These are phyloP conservation scores for Scheffersomyces illinoinensis DNA, from an alignment of 1,139 yeast genomes.

Conservation along the genomic window DNA sequence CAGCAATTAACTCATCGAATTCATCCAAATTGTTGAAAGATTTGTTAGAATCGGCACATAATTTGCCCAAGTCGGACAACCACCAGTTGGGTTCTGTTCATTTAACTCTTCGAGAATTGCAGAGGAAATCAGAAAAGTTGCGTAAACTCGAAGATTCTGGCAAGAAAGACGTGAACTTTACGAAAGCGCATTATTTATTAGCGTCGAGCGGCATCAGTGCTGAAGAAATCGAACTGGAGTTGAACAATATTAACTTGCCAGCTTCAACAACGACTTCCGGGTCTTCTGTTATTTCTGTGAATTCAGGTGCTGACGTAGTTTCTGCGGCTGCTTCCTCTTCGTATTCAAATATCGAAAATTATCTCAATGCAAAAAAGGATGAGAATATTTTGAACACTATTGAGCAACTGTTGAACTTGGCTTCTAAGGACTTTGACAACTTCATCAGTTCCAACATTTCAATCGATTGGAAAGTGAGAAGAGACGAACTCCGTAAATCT, in stretches of 20 bases:
- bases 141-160: constrained; percentile 44
- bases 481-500: constrained; percentile 68
- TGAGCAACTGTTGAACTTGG: constrained; percentile 72
- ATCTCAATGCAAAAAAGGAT: constrained; percentile 69
- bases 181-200: constrained; percentile 86
- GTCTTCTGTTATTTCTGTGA: background rate
- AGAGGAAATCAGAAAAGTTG: constrained; percentile 64
- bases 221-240: constrained; percentile 77
- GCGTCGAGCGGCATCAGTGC: constrained; percentile 91
- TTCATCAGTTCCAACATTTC: constrained; percentile 73
- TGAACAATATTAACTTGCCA: constrained; percentile 41
- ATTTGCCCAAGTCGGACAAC: constrained; percentile 61
- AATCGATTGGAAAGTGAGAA: constrained; percentile 81
- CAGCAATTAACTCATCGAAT: constrained; percentile 5
- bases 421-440: constrained; percentile 81
- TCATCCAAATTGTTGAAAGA: constrained; percentile 49
- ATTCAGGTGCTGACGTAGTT: constrained; percentile 1
- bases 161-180: constrained; percentile 48
- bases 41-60: constrained; percentile 67
- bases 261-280: constrained; percentile 7
- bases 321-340: constrained; percentile 1
- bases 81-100: constrained; percentile 72
- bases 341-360: constrained; percentile 46
- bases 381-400: constrained; percentile 82
- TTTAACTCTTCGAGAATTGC: constrained; percentile 75